A percentile compares a stretch with the other conserved stretches of the same genome.
phyloP scores from a whole-genome alignment of 495 filamentous ascomycete genomes.

The Penicillium nucicola region DNA sequence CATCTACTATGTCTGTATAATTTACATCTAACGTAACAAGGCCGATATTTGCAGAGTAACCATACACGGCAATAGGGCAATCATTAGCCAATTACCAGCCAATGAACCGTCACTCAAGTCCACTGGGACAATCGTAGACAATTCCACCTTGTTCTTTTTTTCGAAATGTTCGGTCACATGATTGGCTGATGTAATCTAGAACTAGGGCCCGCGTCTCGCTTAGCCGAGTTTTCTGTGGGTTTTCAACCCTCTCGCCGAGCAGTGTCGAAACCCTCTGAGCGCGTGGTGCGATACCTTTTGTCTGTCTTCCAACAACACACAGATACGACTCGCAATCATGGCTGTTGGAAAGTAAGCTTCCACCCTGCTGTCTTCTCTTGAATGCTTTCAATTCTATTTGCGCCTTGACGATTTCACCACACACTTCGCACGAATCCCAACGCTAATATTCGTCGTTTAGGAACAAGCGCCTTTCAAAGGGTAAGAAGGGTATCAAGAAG shows the following conservation, averaged over 20 bases:
- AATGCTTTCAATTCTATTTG: constrained; percentile 11
- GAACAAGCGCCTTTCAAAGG: constrained; percentile 99
- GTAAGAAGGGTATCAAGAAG: constrained; percentile 99
- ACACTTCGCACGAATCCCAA: not conserved
- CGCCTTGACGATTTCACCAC: not conserved
- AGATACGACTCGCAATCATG: constrained; percentile 68
- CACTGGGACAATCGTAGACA: not conserved
- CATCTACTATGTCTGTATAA: no score
- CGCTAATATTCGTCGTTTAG: constrained; percentile 45
- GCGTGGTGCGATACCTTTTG: constrained; percentile 41
- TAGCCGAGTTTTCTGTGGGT: constrained; percentile 51
- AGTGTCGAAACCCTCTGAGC: constrained; percentile 39
- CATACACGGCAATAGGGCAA: no score
- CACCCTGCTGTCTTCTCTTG: constrained; percentile 13
- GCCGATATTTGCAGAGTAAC: no score
- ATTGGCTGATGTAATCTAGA: constrained; percentile 20
- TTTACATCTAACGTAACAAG: no score
- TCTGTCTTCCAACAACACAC: constrained; percentile 42
- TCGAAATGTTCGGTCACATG: constrained; percentile 17
- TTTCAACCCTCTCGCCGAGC: constrained; percentile 39
- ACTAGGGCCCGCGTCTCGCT: constrained; percentile 44
- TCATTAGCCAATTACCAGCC: no score
- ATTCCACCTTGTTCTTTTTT: not conserved
- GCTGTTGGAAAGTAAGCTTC: constrained; percentile 80
- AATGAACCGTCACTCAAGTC: no score